phyloP scores from a whole-genome alignment of 78 protist genomes.

The Paratrimastix pyriformis region DNA sequence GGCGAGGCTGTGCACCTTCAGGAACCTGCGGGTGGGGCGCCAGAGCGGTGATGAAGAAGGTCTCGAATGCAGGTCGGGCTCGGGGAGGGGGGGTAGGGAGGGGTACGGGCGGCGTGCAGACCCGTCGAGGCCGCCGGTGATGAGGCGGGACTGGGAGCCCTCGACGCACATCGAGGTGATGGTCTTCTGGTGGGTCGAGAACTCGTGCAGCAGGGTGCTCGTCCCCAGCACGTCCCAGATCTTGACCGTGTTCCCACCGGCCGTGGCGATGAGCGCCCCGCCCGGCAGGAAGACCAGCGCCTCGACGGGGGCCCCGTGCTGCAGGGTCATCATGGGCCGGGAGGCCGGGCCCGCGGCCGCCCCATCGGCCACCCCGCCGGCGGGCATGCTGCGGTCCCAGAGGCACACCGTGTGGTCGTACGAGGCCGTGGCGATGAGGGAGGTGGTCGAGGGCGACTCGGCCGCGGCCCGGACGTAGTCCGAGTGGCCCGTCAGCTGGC shows the following conservation, averaged over 20 bases:
- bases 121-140: slow-evolving; percentile 30
- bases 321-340: too few relatives aligned
- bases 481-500: not conserved
- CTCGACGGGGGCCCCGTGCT: slow-evolving; percentile 50
- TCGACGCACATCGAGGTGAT: slow-evolving; percentile 21
- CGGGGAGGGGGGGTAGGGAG: not conserved
- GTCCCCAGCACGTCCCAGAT: slow-evolving; percentile 46
- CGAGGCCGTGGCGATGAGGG: not conserved
- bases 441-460: not conserved
- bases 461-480: slow-evolving; percentile 32
- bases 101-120: too few relatives aligned
- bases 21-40: too few relatives aligned
- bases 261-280: slow-evolving; percentile 16
- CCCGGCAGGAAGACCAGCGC: slow-evolving; percentile 20
- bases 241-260: not conserved
- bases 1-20: slow-evolving; percentile 34
- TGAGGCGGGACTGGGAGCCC: not conserved
- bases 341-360: too few relatives aligned
- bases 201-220: not conserved
- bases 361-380: not conserved
- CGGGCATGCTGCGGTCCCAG: slow-evolving; percentile 40
- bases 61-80: not conserved
- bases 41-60: too few relatives aligned
- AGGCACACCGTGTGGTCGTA: slow-evolving; percentile 52
- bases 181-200: slow-evolving; percentile 39